Percentiles rank a stretch among this genome's conserved stretches.
Evolutionary conservation across 345 rosid genomes (phyloP).

Genomic region (Corymbia maculata): DNA sequence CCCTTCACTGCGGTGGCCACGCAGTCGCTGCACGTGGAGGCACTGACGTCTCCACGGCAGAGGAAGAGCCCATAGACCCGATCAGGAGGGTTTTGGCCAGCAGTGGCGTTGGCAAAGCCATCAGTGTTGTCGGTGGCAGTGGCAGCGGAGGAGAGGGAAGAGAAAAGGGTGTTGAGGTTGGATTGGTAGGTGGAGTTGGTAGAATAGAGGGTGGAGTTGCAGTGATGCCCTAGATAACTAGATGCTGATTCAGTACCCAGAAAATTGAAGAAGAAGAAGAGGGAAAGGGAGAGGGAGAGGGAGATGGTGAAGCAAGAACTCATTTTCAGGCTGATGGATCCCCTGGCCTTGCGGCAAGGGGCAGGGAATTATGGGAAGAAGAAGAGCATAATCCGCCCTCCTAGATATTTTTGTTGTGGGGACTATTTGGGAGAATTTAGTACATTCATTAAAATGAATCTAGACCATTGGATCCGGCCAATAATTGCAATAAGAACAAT

Average conservation of each 20-base stretch:
- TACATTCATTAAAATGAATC: accelerated
- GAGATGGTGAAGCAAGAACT: background rate
- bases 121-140: background rate
- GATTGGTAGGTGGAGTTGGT: background rate
- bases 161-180: background rate
- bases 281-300: background rate
- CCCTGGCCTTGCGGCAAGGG: background rate
- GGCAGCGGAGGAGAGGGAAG: background rate
- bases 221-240: accelerated
- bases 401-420: background rate
- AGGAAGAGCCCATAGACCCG: conserved; percentile 24
- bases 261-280: background rate
- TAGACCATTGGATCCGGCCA: background rate
- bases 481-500: background rate
- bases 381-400: background rate
- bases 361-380: background rate
- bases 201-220: background rate
- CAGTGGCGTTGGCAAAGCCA: background rate
- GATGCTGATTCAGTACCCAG: accelerated
- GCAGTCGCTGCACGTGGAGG: background rate
- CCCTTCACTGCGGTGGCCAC: background rate
- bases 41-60: conserved; percentile 11
- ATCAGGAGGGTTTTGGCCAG: conserved; percentile 2
- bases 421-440: background rate
- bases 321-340: background rate